phyloP scores from a whole-genome alignment of 2,329 filamentous ascomycete genomes.

The Aureobasidium subglaciale region DNA sequence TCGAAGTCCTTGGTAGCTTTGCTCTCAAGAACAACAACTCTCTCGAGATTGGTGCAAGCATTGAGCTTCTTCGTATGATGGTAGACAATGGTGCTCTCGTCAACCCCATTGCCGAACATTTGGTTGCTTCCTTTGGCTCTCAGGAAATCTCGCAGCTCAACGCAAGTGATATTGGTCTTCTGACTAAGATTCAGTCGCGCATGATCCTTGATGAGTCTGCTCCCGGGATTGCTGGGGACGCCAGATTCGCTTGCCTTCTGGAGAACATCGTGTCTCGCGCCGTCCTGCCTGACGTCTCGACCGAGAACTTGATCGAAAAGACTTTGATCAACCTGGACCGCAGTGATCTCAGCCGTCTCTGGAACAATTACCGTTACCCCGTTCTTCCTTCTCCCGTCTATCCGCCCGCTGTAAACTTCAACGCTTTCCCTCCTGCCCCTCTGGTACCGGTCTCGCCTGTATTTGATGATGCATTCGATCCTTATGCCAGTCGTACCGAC shows the following conservation, averaged over 20 bases:
- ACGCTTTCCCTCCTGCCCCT: conserved; percentile 36
- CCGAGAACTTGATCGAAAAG: conserved; percentile 51
- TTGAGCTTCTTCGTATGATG: conserved; percentile 58
- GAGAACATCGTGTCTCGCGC: conserved; percentile 49
- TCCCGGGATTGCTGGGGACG: conserved; percentile 50
- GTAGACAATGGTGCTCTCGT: conserved; percentile 58
- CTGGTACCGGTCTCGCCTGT: conserved; percentile 48
- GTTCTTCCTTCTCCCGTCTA: conserved; percentile 41
- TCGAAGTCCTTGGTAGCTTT: conserved; percentile 60
- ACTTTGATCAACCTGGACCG: conserved; percentile 48
- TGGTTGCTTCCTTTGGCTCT: conserved; percentile 53
- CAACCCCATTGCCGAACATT: conserved; percentile 52
- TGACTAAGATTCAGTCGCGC: conserved; percentile 53
- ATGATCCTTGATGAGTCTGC: conserved; percentile 41
- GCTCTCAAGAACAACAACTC: conserved; percentile 47
- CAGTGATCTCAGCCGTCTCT: conserved; percentile 44
- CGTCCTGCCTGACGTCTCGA: conserved; percentile 49
- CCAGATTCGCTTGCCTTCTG: conserved; percentile 56
- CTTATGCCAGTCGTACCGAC: conserved; percentile 83
- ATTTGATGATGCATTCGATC: conserved; percentile 80
- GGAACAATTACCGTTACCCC: conserved; percentile 53
- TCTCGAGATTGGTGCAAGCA: conserved; percentile 48
- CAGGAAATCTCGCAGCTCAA: conserved; percentile 52
- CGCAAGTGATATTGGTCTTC: conserved; percentile 48
- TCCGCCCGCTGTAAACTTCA: conserved; percentile 40